Percentiles rank a stretch among this genome's conserved stretches.
phyloP scores from a whole-genome alignment of 192 early-diverging fungal species.

The Podila epigama region DNA sequence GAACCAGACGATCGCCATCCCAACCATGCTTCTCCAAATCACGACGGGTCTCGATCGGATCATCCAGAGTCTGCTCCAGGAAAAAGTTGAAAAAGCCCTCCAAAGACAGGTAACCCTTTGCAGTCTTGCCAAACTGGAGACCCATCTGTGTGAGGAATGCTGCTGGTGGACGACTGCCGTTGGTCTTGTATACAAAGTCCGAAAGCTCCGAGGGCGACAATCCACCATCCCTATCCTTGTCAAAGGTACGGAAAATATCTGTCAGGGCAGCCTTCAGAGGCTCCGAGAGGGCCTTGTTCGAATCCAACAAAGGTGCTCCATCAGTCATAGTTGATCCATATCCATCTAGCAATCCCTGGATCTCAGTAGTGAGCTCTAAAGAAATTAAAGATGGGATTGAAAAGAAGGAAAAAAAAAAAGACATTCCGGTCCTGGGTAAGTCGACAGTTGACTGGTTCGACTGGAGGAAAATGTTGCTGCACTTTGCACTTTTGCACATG shows the following conservation, averaged over 20 bases:
- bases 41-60: slow-evolving; percentile 61
- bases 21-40: slow-evolving; percentile 61
- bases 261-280: slow-evolving; percentile 44
- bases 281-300: slow-evolving; percentile 43
- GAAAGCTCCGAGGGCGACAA: slow-evolving; percentile 52
- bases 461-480: neutral
- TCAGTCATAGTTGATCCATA: slow-evolving; percentile 50
- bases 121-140: slow-evolving; percentile 54
- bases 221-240: slow-evolving; percentile 56
- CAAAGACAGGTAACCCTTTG: slow-evolving; percentile 53
- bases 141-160: slow-evolving; percentile 64
- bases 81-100: slow-evolving; percentile 64
- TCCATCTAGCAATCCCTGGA: slow-evolving; percentile 54
- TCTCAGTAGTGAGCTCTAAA: slow-evolving; percentile 57
- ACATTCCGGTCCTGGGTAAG: neutral
- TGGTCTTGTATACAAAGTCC: slow-evolving; percentile 57
- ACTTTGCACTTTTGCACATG: neutral
- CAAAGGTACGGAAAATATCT: slow-evolving; percentile 56
- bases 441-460: too few species aligned
- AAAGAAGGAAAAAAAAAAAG: neutral
- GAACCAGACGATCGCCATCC: slow-evolving; percentile 51
- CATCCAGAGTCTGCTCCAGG: slow-evolving; percentile 63
- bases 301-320: slow-evolving; percentile 43
- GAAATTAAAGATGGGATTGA: neutral
- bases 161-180: slow-evolving; percentile 57